Evolutionary conservation across 140 eudicot genomes (phyloP).

Genomic region (Senecio squalidus): DNA sequence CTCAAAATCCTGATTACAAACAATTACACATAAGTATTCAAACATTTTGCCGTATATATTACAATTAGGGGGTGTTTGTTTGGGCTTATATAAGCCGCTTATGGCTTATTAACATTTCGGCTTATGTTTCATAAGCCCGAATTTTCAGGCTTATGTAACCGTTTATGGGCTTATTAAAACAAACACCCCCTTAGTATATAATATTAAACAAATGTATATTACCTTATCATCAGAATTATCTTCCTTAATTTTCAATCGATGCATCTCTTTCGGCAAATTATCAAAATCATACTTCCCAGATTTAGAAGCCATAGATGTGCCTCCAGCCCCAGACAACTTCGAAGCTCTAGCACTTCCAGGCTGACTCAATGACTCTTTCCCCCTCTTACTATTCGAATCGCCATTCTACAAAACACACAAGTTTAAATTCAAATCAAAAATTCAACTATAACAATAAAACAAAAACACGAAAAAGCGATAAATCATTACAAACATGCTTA

Average conservation of each 20-base stretch:
- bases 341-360: constrained; percentile 42
- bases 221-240: constrained; percentile 57
- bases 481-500: background rate
- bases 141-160: too few relatives aligned
- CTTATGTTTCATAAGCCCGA: too few relatives aligned
- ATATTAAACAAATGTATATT: constrained; percentile 11
- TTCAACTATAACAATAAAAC: background rate
- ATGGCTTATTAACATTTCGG: too few relatives aligned
- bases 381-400: constrained; percentile 48
- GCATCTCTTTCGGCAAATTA: constrained; percentile 64
- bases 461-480: too few relatives aligned
- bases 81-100: too few relatives aligned
- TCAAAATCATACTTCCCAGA: constrained; percentile 43
- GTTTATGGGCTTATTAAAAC: too few relatives aligned
- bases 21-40: constrained; percentile 7
- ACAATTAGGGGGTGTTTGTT: too few relatives aligned
- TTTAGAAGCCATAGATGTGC: constrained; percentile 43
- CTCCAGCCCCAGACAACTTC: constrained; percentile 39
- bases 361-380: constrained; percentile 36
- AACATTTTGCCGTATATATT: background rate
- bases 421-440: background rate
- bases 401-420: constrained; percentile 44
- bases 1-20: constrained; percentile 63
- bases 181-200: background rate
- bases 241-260: constrained; percentile 61